Percentiles rank a stretch among this genome's conserved stretches.
Conservation (phyloP, 1,284 basidiomycete genomes). For the Albatrellus sp. region DNA sequence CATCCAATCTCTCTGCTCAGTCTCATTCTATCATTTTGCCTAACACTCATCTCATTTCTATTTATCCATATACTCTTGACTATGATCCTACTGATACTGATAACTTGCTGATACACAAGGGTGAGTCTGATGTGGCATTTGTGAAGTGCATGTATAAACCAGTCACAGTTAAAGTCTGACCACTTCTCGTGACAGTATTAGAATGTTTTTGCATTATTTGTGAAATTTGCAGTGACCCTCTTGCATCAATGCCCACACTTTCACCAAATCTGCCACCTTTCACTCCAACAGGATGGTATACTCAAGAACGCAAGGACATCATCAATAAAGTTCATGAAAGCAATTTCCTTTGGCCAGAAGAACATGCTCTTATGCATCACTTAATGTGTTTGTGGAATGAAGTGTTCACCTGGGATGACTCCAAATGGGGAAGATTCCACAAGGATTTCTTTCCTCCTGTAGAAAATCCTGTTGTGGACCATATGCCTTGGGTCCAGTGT, state of each 20-base stretch:
- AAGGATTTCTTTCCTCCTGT: too few species aligned
- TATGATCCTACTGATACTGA: neutral
- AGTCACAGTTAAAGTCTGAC: neutral
- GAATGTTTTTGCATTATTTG: too few species aligned
- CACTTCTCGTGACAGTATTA: neutral
- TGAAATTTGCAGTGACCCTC: neutral
- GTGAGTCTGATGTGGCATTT: too few species aligned
- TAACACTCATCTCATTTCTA: too few species aligned
- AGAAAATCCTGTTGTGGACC: conserved; percentile 3
- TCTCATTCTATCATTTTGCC: too few species aligned
- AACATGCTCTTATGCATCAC: conserved; percentile 14
- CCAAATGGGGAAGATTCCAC: conserved; percentile 17
- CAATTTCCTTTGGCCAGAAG: conserved; percentile 8
- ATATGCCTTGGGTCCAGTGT: conserved; percentile 18
- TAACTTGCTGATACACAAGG: too few species aligned
- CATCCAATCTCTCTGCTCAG: too few species aligned
- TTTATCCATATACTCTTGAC: neutral
- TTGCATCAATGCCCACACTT: neutral
- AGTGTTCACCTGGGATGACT: conserved; percentile 22
- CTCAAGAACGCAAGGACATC: neutral
- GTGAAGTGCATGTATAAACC: conserved; percentile 3
- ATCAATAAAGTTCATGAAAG: neutral
- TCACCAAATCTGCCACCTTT: neutral
- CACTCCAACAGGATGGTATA: neutral
- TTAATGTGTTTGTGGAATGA: conserved; percentile 13